Percentiles rank a stretch among this genome's conserved stretches.
phyloP scores from a whole-genome alignment of 257 asterid species.

The Euphrasia confusa region DNA sequence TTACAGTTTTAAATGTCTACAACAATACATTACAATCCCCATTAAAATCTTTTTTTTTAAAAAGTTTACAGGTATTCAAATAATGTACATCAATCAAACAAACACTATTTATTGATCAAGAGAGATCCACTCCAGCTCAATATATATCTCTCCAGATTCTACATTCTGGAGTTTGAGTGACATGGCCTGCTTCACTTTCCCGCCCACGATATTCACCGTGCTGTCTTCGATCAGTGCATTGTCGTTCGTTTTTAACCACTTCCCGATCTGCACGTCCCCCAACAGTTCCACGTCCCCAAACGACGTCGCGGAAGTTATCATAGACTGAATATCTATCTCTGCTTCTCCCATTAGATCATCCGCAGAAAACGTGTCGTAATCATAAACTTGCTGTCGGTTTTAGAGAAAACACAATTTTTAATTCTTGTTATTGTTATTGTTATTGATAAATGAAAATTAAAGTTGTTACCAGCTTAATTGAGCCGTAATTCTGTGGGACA shows the following conservation, averaged over 20 bases:
- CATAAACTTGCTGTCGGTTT: constrained; percentile 67
- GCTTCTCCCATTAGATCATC: constrained; percentile 98
- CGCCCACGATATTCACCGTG: constrained; percentile 82
- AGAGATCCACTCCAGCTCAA: constrained; percentile 95
- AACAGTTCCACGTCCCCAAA: constrained; percentile 78
- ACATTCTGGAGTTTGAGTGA: constrained; percentile 83
- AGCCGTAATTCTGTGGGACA: constrained; percentile 77
- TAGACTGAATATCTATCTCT: constrained; percentile 85
- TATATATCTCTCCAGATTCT: constrained; percentile 80
- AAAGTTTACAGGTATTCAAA: too few relatives aligned
- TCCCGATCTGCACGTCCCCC: constrained; percentile 90
- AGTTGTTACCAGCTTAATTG: constrained; percentile 68
- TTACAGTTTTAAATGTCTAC: not conserved
- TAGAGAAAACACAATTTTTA: not conserved
- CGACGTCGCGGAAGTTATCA: constrained; percentile 91
- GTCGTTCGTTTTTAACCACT: constrained; percentile 81
- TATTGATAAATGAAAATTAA: not conserved
- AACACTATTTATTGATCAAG: constrained; percentile 50
- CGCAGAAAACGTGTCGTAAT: constrained; percentile 86
- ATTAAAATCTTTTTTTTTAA: too few relatives aligned
- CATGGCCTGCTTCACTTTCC: constrained; percentile 73
- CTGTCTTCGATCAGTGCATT: constrained; percentile 80
- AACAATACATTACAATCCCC: too few relatives aligned
- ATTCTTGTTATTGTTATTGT: not conserved
- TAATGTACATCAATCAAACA: not conserved